Percentiles rank a stretch among this genome's conserved stretches.
These are phyloP conservation scores for Phyllosticta paracitricarpa DNA, from an alignment of 2,329 filamentous ascomycete genomes.

Conservation along the genomic window DNA sequence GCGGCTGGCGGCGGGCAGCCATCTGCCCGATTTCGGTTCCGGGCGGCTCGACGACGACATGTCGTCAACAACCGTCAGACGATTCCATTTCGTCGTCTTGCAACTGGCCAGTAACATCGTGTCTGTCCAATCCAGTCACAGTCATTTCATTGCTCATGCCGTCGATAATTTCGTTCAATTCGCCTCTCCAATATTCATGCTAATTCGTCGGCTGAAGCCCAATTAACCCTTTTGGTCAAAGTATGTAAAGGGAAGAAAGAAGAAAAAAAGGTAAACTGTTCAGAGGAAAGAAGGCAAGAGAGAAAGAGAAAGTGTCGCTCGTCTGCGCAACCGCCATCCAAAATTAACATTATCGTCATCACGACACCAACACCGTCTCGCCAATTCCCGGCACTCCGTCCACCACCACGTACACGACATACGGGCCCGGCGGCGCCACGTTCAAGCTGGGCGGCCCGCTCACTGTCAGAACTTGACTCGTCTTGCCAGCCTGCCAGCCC, in stretches of 20 bases:
- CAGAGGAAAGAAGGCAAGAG: not conserved
- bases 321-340: not conserved
- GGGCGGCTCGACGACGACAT: not conserved
- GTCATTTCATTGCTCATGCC: not conserved
- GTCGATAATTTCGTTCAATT: not conserved
- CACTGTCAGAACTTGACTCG: constrained; percentile 39
- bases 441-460: constrained; percentile 46
- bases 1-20: not conserved
- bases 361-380: constrained; percentile 38
- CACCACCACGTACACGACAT: constrained; percentile 50
- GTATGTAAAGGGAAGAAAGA: too few species aligned
- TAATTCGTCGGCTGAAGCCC: too few species aligned
- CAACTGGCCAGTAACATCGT: not conserved
- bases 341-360: not conserved
- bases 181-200: too few species aligned
- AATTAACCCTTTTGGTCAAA: too few species aligned
- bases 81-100: not conserved
- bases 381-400: constrained; percentile 45
- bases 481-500: constrained; percentile 36
- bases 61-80: not conserved
- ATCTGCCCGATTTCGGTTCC: not conserved
- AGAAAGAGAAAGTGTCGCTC: not conserved
- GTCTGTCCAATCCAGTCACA: not conserved
- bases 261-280: too few species aligned
- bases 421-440: constrained; percentile 49